Evolutionary conservation across 768 basidiomycete genomes (phyloP).

Genomic region (Baorangia bicolor): DNA sequence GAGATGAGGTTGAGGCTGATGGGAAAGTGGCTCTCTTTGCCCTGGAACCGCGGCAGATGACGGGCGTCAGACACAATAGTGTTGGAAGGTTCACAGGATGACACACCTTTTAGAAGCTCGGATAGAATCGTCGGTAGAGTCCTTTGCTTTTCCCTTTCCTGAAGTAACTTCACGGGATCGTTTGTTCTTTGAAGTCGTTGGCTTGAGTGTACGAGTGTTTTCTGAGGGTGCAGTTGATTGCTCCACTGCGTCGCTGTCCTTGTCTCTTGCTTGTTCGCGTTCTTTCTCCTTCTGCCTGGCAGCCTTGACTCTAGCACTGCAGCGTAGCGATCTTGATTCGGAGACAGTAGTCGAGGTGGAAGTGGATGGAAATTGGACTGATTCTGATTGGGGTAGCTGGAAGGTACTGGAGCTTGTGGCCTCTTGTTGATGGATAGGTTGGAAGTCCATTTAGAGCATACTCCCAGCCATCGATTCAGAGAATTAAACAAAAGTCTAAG

Average conservation of each 20-base stretch:
- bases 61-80: conserved; percentile 25
- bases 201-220: conserved; percentile 43
- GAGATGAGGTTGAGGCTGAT: conserved; percentile 40
- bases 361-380: conserved; percentile 34
- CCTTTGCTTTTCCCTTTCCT: conserved; percentile 65
- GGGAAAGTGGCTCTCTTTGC: conserved; percentile 57
- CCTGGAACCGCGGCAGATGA: conserved; percentile 42
- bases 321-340: conserved; percentile 62
- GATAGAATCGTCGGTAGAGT: conserved; percentile 49
- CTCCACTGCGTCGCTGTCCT: conserved; percentile 50
- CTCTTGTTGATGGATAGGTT: conserved; percentile 68
- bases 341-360: conserved; percentile 37
- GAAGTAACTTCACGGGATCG: conserved; percentile 50
- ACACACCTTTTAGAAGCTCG: conserved; percentile 64
- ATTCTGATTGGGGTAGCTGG: conserved; percentile 44
- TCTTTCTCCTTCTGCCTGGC: conserved; percentile 66
- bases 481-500: conserved; percentile 17
- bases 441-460: conserved; percentile 91
- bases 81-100: conserved; percentile 32
- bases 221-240: conserved; percentile 40
- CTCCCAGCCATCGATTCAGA: conserved; percentile 79
- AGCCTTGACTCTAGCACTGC: conserved; percentile 73
- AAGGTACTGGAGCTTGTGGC: conserved; percentile 59
- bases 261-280: conserved; percentile 53
- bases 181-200: conserved; percentile 42